Conservation (phyloP, 192 early-diverging fungal genomes). For the Coemansia sp. region DNA sequence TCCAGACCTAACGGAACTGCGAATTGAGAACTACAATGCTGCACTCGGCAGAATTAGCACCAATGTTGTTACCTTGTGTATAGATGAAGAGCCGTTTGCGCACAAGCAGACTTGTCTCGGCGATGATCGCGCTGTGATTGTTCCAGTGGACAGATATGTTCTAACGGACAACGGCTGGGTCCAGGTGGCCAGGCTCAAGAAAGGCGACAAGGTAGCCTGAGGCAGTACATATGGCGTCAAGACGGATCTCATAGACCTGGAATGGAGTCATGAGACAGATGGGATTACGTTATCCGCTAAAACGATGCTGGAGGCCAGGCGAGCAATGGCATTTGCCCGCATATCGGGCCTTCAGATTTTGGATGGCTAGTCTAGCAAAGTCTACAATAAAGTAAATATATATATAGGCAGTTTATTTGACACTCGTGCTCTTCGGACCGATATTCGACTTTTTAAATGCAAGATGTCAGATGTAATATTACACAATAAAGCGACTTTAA, state of each 20-base stretch:
- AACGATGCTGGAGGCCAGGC: background rate
- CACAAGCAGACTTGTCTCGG: background rate
- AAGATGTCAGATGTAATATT: too few species aligned
- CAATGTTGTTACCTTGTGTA: background rate
- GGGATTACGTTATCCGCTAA: background rate
- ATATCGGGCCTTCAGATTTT: background rate
- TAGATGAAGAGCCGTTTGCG: background rate
- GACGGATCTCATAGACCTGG: background rate
- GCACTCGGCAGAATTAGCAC: background rate
- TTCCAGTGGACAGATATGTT: background rate
- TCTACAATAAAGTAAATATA: too few species aligned
- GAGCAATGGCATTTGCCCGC: background rate
- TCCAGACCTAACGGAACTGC: background rate
- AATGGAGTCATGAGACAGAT: background rate
- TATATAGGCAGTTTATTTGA: too few species aligned
- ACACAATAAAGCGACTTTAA: too few species aligned
- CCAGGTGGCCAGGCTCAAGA: background rate
- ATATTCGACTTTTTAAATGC: too few species aligned
- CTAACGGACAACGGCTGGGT: background rate
- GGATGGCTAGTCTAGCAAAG: background rate
- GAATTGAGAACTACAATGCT: background rate
- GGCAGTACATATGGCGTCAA: background rate
- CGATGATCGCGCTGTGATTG: background rate
- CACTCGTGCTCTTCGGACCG: too few species aligned
- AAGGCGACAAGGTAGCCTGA: background rate